Conservation (phyloP, 1,284 basidiomycete genomes). For the Irpex sp. region DNA sequence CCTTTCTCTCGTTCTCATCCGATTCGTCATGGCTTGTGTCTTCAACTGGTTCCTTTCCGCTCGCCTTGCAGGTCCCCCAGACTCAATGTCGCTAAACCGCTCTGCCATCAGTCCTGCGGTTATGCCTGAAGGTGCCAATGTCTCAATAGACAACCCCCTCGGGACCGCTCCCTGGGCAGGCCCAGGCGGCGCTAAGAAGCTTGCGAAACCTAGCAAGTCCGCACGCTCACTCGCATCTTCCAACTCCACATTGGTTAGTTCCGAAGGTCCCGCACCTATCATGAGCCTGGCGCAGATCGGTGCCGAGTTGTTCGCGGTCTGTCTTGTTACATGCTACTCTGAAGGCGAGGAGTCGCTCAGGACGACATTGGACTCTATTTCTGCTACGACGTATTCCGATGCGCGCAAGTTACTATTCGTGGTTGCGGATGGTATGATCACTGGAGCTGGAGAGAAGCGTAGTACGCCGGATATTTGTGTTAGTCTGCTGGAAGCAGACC, state of each 20-base stretch:
- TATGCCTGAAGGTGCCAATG: constrained; percentile 92
- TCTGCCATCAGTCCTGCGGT: constrained; percentile 90
- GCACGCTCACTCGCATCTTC: constrained; percentile 47
- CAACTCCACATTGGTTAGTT: constrained; percentile 50
- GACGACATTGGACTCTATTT: constrained; percentile 92
- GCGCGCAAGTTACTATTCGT: constrained; percentile 90
- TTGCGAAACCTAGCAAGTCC: constrained; percentile 38
- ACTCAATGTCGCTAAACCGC: constrained; percentile 62
- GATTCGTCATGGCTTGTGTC: constrained; percentile 94
- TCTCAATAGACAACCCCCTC: constrained; percentile 82
- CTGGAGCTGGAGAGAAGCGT: constrained; percentile 90
- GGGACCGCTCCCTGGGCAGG: constrained; percentile 94
- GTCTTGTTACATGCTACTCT: constrained; percentile 96
- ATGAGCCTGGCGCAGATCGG: constrained; percentile 88
- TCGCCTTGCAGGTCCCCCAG: constrained; percentile 72
- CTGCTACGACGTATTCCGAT: constrained; percentile 88
- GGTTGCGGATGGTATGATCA: constrained; percentile 99
- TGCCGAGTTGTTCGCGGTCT: constrained; percentile 91
- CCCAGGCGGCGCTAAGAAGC: constrained; percentile 46
- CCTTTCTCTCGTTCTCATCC: constrained; percentile 84
- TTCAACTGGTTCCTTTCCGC: constrained; percentile 96
- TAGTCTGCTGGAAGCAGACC: constrained; percentile 87
- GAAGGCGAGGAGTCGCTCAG: constrained; percentile 93
- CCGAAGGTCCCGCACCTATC: constrained; percentile 52
- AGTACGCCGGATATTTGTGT: constrained; percentile 98